phyloP scores from a whole-genome alignment of 2,329 filamentous ascomycete species.

The Pseudocercospora cruenta region DNA sequence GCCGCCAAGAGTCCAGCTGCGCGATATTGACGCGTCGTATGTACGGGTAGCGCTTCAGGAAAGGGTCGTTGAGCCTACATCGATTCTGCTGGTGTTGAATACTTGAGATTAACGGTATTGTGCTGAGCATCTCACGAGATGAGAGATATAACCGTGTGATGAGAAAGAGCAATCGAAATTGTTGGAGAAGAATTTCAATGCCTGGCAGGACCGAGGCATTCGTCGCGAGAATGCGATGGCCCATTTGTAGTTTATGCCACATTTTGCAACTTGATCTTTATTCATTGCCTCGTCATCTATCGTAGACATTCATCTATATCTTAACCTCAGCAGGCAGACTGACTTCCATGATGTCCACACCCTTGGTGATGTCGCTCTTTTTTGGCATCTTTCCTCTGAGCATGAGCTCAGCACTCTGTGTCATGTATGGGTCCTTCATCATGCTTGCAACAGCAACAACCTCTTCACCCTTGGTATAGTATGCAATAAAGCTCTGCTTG shows the following conservation, averaged over 20 bases:
- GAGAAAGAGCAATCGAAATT: background rate
- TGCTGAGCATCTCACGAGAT: too few species aligned
- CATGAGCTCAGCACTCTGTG: constrained; percentile 84
- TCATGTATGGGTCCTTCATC: constrained; percentile 86
- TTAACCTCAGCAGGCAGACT: constrained; percentile 48
- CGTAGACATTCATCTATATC: constrained; percentile 17
- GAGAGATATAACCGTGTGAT: too few species aligned
- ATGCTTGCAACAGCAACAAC: constrained; percentile 91
- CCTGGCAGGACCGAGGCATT: background rate
- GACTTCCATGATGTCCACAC: constrained; percentile 54
- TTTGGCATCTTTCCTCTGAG: constrained; percentile 76
- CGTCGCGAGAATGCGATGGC: background rate
- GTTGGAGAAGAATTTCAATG: background rate
- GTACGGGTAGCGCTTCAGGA: too few species aligned
- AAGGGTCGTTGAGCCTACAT: too few species aligned
- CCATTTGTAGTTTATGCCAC: background rate
- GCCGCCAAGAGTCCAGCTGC: too few species aligned
- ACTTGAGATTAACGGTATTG: too few species aligned
- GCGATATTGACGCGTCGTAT: too few species aligned
- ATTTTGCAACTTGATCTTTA: background rate
- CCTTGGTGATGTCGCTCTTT: constrained; percentile 74
- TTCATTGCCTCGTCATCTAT: background rate
- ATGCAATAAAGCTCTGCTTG: constrained; percentile 82
- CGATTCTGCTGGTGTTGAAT: too few species aligned
- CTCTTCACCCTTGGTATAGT: constrained; percentile 82